Evolutionary conservation across 1,139 yeast species (phyloP).

Genomic region (Candida tetrigidarum): DNA sequence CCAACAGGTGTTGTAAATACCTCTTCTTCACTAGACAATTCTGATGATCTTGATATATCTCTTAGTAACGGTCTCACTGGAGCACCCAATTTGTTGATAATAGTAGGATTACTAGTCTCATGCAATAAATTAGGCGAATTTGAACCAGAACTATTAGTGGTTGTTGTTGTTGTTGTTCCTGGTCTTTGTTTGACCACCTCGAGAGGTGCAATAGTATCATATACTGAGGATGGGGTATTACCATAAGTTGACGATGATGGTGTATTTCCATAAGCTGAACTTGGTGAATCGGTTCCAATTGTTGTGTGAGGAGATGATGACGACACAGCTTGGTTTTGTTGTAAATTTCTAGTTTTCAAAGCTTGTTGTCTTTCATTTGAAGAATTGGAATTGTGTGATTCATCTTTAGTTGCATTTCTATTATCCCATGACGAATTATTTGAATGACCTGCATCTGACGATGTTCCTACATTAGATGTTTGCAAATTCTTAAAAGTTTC

Average conservation of each 20-base stretch:
- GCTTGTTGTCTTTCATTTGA: slow-evolving; percentile 3
- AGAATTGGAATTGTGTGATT: slow-evolving; percentile 1
- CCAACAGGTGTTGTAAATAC: slow-evolving; percentile 7
- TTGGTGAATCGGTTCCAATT: slow-evolving; percentile 1
- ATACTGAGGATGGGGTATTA: background rate
- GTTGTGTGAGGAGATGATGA: slow-evolving; percentile 1
- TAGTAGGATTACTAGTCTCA: background rate
- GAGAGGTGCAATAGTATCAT: slow-evolving; percentile 1
- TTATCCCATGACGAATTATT: slow-evolving; percentile 7
- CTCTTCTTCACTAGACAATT: slow-evolving; percentile 9
- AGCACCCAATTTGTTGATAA: slow-evolving; percentile 4
- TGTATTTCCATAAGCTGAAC: slow-evolving; percentile 1
- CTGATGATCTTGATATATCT: slow-evolving; percentile 10
- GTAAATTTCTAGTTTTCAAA: slow-evolving; percentile 2
- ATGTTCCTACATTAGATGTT: slow-evolving; percentile 8
- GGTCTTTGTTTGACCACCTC: slow-evolving; percentile 5
- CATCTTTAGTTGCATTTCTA: background rate
- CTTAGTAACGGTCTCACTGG: slow-evolving; percentile 10
- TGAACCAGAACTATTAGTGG: background rate
- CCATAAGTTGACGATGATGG: slow-evolving; percentile 1
- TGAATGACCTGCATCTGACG: slow-evolving; percentile 12
- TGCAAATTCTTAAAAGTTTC: slow-evolving; percentile 13
- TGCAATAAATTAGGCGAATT: slow-evolving; percentile 4
- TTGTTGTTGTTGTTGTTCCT: no score
- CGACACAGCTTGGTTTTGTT: background rate